These are phyloP conservation scores for Fusarium torreyae DNA, from an alignment of 2,329 filamentous ascomycete species.

Conservation along the genomic window DNA sequence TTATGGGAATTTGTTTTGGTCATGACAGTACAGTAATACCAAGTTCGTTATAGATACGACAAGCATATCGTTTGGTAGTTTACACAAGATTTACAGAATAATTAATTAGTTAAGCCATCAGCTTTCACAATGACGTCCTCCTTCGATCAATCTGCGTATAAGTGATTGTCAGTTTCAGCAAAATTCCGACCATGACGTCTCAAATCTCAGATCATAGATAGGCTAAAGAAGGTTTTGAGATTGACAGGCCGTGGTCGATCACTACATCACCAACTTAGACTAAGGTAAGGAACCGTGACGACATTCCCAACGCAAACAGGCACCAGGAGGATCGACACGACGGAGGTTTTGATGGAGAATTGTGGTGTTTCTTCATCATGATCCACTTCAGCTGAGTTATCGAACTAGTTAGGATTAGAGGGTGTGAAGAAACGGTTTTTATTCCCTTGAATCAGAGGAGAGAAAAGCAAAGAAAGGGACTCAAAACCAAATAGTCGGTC, in stretches of 20 bases:
- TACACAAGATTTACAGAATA: constrained; percentile 6
- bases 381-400: constrained; percentile 11
- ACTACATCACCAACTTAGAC: constrained; percentile 15
- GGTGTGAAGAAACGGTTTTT: constrained; percentile 13
- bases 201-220: constrained; percentile 3
- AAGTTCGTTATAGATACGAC: constrained; percentile 33
- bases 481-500: constrained; percentile 10
- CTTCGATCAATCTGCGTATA: background rate
- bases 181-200: constrained; percentile 8
- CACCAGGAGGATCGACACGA: constrained; percentile 22
- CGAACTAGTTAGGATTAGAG: background rate
- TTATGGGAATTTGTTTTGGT: constrained; percentile 20
- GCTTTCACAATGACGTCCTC: background rate
- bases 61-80: constrained; percentile 34
- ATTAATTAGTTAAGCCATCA: constrained; percentile 12
- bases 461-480: constrained; percentile 12
- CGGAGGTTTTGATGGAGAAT: constrained; percentile 22
- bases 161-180: constrained; percentile 4
- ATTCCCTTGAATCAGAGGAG: constrained; percentile 15
- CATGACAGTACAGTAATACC: constrained; percentile 34
- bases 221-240: constrained; percentile 9
- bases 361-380: constrained; percentile 29
- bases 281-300: constrained; percentile 30
- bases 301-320: constrained; percentile 26
- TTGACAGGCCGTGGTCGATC: constrained; percentile 26